A percentile compares a stretch with the other conserved stretches of the same genome.
phyloP scores from a whole-genome alignment of 2,329 filamentous ascomycete species.

The Hymenoscyphus repandus region DNA sequence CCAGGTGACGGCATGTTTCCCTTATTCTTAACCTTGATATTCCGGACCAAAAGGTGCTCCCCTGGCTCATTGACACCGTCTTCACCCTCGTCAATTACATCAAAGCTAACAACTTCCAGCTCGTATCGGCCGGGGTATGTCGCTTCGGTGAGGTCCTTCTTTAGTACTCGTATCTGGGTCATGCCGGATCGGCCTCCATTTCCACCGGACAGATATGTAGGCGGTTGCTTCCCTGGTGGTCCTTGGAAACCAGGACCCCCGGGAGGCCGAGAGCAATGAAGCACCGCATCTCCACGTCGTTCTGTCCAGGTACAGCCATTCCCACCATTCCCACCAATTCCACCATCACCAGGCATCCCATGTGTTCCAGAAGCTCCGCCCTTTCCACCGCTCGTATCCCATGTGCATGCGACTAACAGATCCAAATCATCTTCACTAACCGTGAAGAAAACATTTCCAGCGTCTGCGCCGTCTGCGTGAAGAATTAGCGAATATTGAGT shows the following conservation, averaged over 20 bases:
- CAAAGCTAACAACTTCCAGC: constrained; percentile 11
- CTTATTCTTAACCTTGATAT: constrained; percentile 11
- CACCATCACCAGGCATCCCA: constrained; percentile 9
- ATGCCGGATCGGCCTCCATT: constrained; percentile 1
- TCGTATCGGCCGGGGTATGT: constrained; percentile 6
- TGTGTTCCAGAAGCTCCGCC: constrained; percentile 8
- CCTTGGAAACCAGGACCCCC: background rate
- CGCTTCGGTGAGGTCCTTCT: constrained; percentile 1
- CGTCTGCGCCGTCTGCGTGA: constrained; percentile 5
- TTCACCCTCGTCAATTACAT: constrained; percentile 13
- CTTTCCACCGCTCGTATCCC: constrained; percentile 10
- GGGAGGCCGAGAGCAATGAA: constrained; percentile 2
- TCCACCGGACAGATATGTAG: background rate
- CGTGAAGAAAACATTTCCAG: constrained; percentile 6
- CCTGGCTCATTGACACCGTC: constrained; percentile 15
- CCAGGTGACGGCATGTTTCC: constrained; percentile 9
- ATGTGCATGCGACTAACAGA: constrained; percentile 8
- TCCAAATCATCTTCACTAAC: constrained; percentile 11
- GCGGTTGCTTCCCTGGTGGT: background rate
- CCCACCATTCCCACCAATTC: constrained; percentile 11
- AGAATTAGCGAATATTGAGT: background rate
- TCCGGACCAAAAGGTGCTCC: constrained; percentile 9
- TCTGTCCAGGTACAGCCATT: constrained; percentile 6
- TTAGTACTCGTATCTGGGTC: constrained; percentile 4
- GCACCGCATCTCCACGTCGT: constrained; percentile 4